Percentiles rank a stretch among this genome's conserved stretches.
phyloP scores from a whole-genome alignment of 2,329 filamentous ascomycete species.

The Trichoderma atroviride region DNA sequence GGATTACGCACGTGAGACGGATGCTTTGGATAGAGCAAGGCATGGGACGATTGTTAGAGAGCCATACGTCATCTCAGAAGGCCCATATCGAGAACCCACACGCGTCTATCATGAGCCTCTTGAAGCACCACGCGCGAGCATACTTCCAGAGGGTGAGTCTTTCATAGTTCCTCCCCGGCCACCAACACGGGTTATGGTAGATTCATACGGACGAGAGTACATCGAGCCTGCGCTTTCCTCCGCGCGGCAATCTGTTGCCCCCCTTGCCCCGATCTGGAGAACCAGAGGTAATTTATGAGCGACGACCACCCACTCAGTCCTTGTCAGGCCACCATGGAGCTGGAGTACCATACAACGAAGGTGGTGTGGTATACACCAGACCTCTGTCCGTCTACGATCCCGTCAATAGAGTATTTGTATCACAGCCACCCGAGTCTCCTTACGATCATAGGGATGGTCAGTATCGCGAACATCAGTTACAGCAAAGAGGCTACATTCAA shows the following conservation, averaged over 20 bases:
- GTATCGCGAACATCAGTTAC: conserved; percentile 60
- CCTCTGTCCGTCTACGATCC: conserved; percentile 52
- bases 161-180: conserved; percentile 56
- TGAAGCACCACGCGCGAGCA: conserved; percentile 49
- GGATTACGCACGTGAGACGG: neutral
- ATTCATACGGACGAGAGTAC: conserved; percentile 83
- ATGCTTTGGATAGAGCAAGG: conserved; percentile 35
- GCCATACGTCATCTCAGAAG: conserved; percentile 48
- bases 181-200: conserved; percentile 72
- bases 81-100: conserved; percentile 45
- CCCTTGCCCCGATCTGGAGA: conserved; percentile 51
- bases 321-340: conserved; percentile 53
- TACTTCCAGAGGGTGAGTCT: conserved; percentile 53
- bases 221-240: conserved; percentile 54
- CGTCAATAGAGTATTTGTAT: conserved; percentile 60
- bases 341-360: conserved; percentile 51
- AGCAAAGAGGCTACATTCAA: conserved; percentile 54
- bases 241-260: conserved; percentile 57
- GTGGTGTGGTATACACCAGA: conserved; percentile 52
- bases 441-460: conserved; percentile 58
- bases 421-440: conserved; percentile 60
- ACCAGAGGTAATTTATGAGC: conserved; percentile 67
- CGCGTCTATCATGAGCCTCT: conserved; percentile 50
- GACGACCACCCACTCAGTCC: conserved; percentile 56
- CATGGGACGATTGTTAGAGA: conserved; percentile 45